phyloP scores from a whole-genome alignment of 208 protist genomes.

The Trypanosoma vivax region DNA sequence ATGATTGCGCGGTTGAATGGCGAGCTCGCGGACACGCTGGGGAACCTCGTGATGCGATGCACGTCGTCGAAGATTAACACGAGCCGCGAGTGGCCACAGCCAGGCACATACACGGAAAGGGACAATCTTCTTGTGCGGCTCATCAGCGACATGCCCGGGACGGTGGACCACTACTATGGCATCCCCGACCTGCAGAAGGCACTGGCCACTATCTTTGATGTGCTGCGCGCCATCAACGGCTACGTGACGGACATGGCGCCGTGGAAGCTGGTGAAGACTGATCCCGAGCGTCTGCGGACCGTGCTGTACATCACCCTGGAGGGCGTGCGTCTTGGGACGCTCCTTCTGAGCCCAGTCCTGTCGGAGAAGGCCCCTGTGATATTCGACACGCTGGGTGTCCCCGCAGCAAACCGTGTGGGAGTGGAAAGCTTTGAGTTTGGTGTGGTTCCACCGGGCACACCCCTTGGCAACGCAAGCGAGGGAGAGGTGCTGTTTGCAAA shows the following conservation, averaged over 20 bases:
- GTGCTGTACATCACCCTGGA: constrained; percentile 91
- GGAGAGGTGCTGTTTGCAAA: constrained; percentile 75
- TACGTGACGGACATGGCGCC: constrained; percentile 89
- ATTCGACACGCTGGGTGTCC: constrained; percentile 84
- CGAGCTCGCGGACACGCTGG: constrained; percentile 92
- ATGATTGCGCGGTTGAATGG: constrained; percentile 83
- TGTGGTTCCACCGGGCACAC: constrained; percentile 45
- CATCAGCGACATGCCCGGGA: constrained; percentile 54
- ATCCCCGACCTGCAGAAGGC: constrained; percentile 84
- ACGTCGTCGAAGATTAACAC: constrained; percentile 80
- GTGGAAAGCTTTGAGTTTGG: constrained; percentile 60
- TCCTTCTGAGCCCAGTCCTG: constrained; percentile 82
- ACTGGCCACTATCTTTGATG: constrained; percentile 81
- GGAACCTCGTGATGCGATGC: constrained; percentile 90
- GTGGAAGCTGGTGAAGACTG: constrained; percentile 88
- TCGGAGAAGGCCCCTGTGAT: constrained; percentile 71
- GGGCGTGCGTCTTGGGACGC: constrained; percentile 64
- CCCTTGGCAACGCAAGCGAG: constrained; percentile 36
- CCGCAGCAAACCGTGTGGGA: constrained; percentile 32
- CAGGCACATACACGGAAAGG: constrained; percentile 49
- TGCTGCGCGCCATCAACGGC: constrained; percentile 79
- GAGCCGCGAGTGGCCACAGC: constrained; percentile 54
- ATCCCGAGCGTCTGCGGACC: constrained; percentile 60
- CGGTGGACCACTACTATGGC: constrained; percentile 76
- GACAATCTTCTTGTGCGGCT: constrained; percentile 54